Base-by-base conservation (phyloP, 441 rosid species). In the Jatropha multifida region DNA sequence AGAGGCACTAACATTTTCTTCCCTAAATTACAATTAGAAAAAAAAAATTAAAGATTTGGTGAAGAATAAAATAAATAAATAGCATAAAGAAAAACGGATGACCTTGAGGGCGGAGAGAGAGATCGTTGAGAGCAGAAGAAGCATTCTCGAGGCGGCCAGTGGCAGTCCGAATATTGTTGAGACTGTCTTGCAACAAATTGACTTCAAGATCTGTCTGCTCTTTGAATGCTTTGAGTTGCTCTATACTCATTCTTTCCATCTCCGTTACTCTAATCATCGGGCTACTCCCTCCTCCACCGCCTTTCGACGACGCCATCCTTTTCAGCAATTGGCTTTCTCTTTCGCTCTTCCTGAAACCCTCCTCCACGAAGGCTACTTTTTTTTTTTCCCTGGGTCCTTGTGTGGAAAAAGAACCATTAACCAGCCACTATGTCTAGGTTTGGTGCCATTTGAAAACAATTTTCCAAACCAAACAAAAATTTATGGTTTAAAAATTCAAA, bases 111-210 rank as follows among this genome's bases (percentile, higher is more conserved):
- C 97, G 90, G 73, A 86, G 85, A 23, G 98, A 90, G 76, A 96
- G 96, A 77, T 96, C 97, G 74, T 86, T 81, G 65, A 96, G 97
- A 71, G 99, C 91, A 67, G 81, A 71, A 84, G 97, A 85, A 68
- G 98, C 98, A 75, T 77, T 73, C 67, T 92, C 94, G 60, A 96
- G 93, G 48, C 99, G 97, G 17, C 72, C 74, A 70, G 96, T 90
- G 86, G 99, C 98, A 37, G 97, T 87, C 49, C 94, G 94, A 80
- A 96, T 91, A 89, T 93, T 96, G 85, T 92, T 92, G 71, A 96
- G 96, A 77, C 98, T 96, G 81, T 92, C 99, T 63, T 96, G 96
- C 40, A 96, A 86, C 5, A 96, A 89, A 81, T 90, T 93, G 37
- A 96, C 94, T 78, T 93, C 98, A 11, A 90, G 82, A 89, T 92